Evolutionary conservation across 2,329 filamentous ascomycete species (phyloP), one percentile per base, ranked within the genome.

Genomic region (Hymenoscyphus infarciens): DNA sequence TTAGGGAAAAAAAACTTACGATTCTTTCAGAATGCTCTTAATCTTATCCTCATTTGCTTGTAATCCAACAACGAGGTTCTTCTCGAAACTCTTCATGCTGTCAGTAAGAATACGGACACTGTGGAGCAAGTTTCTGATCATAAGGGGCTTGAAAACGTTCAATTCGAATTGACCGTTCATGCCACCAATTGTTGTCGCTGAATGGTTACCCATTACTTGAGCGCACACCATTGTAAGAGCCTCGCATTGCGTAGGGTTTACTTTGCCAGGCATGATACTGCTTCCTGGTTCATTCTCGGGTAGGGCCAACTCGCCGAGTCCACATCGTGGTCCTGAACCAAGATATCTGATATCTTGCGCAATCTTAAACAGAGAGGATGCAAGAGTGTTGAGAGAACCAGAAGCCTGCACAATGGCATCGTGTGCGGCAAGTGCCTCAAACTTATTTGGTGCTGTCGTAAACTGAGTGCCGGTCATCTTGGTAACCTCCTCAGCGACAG

Each of bases 221-320:
- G 91, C 87, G 81, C 94, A 97, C 65, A 98, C 83, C 95, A 99
- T 99, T 71, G 95, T 98, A 77, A 99, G 81, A 66, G 92, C 91
- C 83, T 99, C 95, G 80, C 92, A 97, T 81, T 99, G 95, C 35
- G 95, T 99, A 35, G 95, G 95, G 83, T 99, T 99, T 76, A 99
- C 95, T 83, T 99, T 99, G 74, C 95, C 95, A 54, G 95, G 95
- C 95, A 99, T 99, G 82, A 99, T 98, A 71, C 91, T 96, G 74
- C 90, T 95, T 68, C 94, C 94, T 38, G 95, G 95, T 82, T 99
- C 95, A 81, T 99, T 99, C 82, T 99, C 95, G 29, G 95, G 95
- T 59, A 99, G 87, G 74, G 86, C 85, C 67, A 99, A 86, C 82
- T 99, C 95, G 69, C 93, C 94, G 25, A 98, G 88, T 74, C 95